Percentiles rank a stretch among this genome's conserved stretches.
Conservation (phyloP, 306 rosid species). For the Trifolium fragiferum region DNA sequence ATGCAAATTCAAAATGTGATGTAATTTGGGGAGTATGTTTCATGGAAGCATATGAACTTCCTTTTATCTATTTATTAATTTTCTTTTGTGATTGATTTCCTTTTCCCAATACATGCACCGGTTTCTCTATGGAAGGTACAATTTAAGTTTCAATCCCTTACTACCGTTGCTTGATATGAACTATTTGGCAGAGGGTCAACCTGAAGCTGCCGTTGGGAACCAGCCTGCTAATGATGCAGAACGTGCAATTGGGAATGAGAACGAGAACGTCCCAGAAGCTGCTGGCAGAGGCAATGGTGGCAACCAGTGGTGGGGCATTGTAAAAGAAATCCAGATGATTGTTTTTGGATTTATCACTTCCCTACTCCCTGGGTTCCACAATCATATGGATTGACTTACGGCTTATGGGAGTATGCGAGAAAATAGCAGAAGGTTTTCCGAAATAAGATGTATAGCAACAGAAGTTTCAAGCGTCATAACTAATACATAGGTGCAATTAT, state of each 20-base stretch:
- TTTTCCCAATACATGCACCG: not conserved
- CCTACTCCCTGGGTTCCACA: constrained; percentile 94
- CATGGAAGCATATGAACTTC: constrained; percentile 20
- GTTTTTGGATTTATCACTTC: constrained; percentile 95
- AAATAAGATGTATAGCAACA: constrained; percentile 47
- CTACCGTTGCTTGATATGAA: constrained; percentile 26
- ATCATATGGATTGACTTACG: constrained; percentile 63
- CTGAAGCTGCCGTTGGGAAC: constrained; percentile 62
- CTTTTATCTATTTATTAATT: not conserved
- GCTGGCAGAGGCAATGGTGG: constrained; percentile 70
- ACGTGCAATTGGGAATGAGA: constrained; percentile 61
- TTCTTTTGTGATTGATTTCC: not conserved
- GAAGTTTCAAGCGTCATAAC: constrained; percentile 41
- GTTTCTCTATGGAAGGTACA: constrained; percentile 24
- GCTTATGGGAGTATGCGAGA: constrained; percentile 6
- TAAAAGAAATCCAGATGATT: constrained; percentile 92
- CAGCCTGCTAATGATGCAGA: constrained; percentile 58
- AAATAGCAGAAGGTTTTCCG: constrained; percentile 21
- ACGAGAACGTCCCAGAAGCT: constrained; percentile 63
- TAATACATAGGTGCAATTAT: constrained; percentile 43
- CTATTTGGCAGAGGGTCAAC: constrained; percentile 63
- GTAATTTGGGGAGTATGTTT: constrained; percentile 17
- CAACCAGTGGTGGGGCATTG: constrained; percentile 92
- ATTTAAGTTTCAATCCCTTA: not conserved
- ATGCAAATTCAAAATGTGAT: constrained; percentile 1